Evolutionary conservation across 495 filamentous ascomycete species (phyloP).

Genomic region (Penicillium macrosclerotiorum): DNA sequence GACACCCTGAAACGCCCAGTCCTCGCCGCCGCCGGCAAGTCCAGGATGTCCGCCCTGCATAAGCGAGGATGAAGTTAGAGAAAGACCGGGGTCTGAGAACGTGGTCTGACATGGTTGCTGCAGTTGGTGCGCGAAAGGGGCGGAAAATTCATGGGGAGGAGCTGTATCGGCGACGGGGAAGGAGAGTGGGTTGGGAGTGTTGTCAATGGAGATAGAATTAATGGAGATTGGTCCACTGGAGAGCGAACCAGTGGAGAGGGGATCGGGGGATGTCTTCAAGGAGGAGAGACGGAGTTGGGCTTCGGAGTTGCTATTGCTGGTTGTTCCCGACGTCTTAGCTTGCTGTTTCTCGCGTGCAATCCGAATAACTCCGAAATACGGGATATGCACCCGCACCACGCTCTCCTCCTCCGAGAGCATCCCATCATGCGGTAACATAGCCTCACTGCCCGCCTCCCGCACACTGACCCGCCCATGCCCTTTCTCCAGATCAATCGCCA

Average conservation of each 20-base stretch:
- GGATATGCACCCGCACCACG: slow-evolving; percentile 23
- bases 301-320: no score
- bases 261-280: no score
- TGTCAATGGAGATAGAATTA: not conserved
- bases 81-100: not conserved
- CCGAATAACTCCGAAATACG: slow-evolving; percentile 32
- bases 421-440: not conserved
- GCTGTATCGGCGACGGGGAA: not conserved
- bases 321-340: no score
- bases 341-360: slow-evolving; percentile 14
- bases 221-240: not conserved
- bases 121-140: not conserved
- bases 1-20: slow-evolving; percentile 40
- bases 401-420: slow-evolving; percentile 7
- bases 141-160: not conserved
- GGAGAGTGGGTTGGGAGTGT: not conserved
- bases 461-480: no score
- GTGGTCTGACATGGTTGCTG: no score
- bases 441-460: slow-evolving; percentile 19
- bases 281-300: not conserved
- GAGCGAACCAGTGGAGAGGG: not conserved
- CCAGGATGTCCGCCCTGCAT: not conserved
- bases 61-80: not conserved
- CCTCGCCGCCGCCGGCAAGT: slow-evolving; percentile 5
- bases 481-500: slow-evolving; percentile 34